A percentile compares a stretch with the other conserved stretches of the same genome.
Evolutionary conservation across 495 filamentous ascomycete species (phyloP).

Genomic region (Aeminium ludgeri): DNA sequence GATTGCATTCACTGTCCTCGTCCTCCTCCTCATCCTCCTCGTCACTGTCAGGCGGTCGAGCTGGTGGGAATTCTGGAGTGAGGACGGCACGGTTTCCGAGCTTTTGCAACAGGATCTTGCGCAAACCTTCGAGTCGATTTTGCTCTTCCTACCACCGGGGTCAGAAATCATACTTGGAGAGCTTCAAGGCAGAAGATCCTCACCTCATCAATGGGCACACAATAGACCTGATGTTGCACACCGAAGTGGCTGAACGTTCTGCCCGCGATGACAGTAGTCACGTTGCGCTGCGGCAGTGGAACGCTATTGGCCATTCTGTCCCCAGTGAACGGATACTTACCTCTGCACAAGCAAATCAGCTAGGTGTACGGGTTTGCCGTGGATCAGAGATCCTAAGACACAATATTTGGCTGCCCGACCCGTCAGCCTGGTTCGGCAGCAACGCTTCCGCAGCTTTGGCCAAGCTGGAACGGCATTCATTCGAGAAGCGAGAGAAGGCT

Average conservation of each 20-base stretch:
- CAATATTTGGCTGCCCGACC: too few species aligned
- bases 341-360: too few species aligned
- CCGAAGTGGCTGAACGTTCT: constrained; percentile 24
- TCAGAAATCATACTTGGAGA: constrained; percentile 1
- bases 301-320: constrained; percentile 2
- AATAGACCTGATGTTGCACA: constrained; percentile 54
- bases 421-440: too few species aligned
- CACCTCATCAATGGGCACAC: constrained; percentile 77
- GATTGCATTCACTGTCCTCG: constrained; percentile 21
- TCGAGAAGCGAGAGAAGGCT: too few species aligned
- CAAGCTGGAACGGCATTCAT: too few species aligned
- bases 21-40: neutral
- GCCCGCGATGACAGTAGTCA: neutral
- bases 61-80: constrained; percentile 34
- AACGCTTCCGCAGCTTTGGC: too few species aligned
- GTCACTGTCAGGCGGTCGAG: neutral
- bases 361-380: too few species aligned
- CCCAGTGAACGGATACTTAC: too few species aligned
- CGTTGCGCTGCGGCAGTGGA: constrained; percentile 9
- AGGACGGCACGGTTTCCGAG: constrained; percentile 70
- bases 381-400: too few species aligned
- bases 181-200: constrained; percentile 11
- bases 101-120: constrained; percentile 50
- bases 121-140: constrained; percentile 53
- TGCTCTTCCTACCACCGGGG: constrained; percentile 51